Evolutionary conservation across 345 rosid genomes (phyloP).

Genomic region (Gynandropsis gynandra): DNA sequence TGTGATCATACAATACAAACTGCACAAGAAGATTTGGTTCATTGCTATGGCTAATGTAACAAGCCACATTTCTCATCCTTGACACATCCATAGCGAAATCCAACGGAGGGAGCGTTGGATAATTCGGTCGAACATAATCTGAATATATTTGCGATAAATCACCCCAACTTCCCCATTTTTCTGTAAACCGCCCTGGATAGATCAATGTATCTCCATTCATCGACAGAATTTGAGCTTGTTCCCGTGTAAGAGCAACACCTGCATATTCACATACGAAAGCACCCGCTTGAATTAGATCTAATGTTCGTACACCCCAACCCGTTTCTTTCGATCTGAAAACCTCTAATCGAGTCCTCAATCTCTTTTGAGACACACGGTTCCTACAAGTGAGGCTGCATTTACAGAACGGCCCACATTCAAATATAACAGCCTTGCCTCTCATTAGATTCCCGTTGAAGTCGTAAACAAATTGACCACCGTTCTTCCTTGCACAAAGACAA

Average conservation of each 20-base stretch:
- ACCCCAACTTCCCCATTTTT: constrained; percentile 80
- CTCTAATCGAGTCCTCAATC: constrained; percentile 61
- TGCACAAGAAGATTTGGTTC: constrained; percentile 85
- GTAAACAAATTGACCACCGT: constrained; percentile 77
- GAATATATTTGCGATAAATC: constrained; percentile 63
- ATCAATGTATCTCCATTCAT: constrained; percentile 79
- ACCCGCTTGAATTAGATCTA: constrained; percentile 86
- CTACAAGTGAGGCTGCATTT: constrained; percentile 71
- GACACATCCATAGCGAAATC: no score
- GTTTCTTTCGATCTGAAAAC: constrained; percentile 85
- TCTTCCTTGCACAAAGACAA: constrained; percentile 63
- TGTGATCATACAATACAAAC: constrained; percentile 75
- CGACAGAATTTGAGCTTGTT: constrained; percentile 66
- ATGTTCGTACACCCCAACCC: constrained; percentile 88
- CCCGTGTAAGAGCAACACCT: constrained; percentile 80
- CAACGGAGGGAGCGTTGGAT: no score
- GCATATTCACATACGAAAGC: constrained; percentile 84
- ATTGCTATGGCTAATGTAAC: constrained; percentile 82
- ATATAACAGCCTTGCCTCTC: constrained; percentile 66
- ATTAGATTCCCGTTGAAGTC: constrained; percentile 54
- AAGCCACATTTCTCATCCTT: constrained; percentile 86
- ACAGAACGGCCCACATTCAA: constrained; percentile 76
- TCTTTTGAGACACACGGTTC: constrained; percentile 71
- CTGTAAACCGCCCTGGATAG: constrained; percentile 65
- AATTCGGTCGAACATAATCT: no score